These are phyloP conservation scores for Amylocystis lapponica DNA, from an alignment of 768 basidiomycete genomes.

Conservation along the genomic window DNA sequence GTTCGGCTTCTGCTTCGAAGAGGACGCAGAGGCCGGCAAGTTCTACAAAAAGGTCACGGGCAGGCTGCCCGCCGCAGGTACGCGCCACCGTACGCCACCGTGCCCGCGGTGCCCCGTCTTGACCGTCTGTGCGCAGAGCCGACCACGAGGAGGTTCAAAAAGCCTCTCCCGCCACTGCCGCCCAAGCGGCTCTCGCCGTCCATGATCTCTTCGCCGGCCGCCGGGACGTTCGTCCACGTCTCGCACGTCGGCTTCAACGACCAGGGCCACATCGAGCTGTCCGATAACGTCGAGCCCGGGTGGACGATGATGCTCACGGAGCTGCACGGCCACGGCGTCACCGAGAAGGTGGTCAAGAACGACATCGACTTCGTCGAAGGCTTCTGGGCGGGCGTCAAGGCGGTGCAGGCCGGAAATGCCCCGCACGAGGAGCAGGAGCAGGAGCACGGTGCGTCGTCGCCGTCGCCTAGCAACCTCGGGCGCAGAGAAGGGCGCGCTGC, in stretches of 20 bases:
- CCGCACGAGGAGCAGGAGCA: too few relatives aligned
- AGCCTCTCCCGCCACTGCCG: not conserved
- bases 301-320: constrained; percentile 39
- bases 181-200: constrained; percentile 27
- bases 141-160: constrained; percentile 4
- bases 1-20: constrained; percentile 53
- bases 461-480: too few relatives aligned
- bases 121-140: constrained; percentile 7
- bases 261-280: constrained; percentile 46
- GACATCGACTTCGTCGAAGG: constrained; percentile 33
- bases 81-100: too few relatives aligned
- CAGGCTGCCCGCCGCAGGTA: constrained; percentile 40
- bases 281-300: constrained; percentile 45
- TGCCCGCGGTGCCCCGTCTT: too few relatives aligned
- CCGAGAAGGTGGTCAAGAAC: constrained; percentile 22
- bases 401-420: constrained; percentile 2
- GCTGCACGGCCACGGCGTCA: constrained; percentile 35
- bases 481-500: too few relatives aligned
- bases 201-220: constrained; percentile 52
- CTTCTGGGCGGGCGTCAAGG: constrained; percentile 21
- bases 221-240: constrained; percentile 61
- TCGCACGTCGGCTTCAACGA: constrained; percentile 56
- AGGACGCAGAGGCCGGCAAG: constrained; percentile 52
- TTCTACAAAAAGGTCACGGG: constrained; percentile 58
- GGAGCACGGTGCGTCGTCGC: too few relatives aligned